phyloP scores from a whole-genome alignment of 129 eudicot species.

The Chrysanthemum seticuspe region DNA sequence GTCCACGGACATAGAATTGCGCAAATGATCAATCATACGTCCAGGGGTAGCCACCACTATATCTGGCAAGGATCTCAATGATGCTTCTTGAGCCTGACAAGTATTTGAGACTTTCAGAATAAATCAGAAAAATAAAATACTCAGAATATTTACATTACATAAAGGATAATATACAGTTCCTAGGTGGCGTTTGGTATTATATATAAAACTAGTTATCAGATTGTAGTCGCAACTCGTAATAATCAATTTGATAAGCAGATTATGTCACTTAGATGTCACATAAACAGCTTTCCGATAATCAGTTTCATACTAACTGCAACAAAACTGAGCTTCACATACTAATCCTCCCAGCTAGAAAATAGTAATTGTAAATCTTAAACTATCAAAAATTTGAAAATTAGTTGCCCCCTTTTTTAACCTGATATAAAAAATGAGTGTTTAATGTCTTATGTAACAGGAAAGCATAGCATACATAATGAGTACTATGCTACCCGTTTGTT shows the following conservation, averaged over 20 bases:
- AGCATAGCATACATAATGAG: too few relatives aligned
- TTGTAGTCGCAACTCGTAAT: background rate
- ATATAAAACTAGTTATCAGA: background rate
- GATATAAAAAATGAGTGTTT: too few relatives aligned
- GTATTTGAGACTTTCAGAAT: background rate
- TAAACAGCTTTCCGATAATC: background rate
- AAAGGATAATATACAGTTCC: background rate
- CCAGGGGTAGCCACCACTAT: conserved; percentile 99
- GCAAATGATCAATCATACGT: conserved; percentile 93
- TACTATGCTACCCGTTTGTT: too few relatives aligned
- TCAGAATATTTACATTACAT: background rate
- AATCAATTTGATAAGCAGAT: background rate
- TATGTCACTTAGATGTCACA: background rate
- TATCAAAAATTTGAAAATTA: too few relatives aligned
- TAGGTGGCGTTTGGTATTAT: background rate
- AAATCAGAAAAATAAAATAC: background rate
- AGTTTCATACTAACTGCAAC: background rate
- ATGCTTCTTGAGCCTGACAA: conserved; percentile 86
- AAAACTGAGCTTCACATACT: background rate
- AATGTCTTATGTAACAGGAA: too few relatives aligned
- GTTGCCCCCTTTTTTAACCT: too few relatives aligned
- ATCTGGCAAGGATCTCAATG: conserved; percentile 89
- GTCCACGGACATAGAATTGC: conserved; percentile 93
- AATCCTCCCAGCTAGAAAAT: too few relatives aligned
- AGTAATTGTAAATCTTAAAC: too few relatives aligned